phyloP scores from a whole-genome alignment of 2,329 filamentous ascomycete species.

The Penicillium sclerotiorum region DNA sequence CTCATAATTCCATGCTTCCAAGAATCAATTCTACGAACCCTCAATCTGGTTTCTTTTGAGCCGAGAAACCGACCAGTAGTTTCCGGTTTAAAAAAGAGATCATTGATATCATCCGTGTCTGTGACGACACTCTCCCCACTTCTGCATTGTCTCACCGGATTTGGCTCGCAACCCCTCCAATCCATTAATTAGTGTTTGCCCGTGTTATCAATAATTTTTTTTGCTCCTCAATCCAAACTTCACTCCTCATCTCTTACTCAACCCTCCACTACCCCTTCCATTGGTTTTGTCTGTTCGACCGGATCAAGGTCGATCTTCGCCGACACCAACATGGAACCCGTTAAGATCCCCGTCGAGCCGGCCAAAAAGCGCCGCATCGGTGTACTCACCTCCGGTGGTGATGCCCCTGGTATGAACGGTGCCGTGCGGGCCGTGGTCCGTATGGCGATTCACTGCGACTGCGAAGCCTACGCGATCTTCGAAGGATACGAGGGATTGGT shows the following conservation, averaged over 20 bases:
- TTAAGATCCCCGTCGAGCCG: conserved; percentile 35
- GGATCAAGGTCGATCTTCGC: conserved; percentile 12
- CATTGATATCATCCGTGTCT: conserved; percentile 10
- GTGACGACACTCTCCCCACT: conserved; percentile 24
- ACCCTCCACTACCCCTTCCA: conserved; percentile 5
- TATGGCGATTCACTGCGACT: conserved; percentile 82
- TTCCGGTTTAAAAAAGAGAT: neutral
- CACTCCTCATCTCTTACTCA: neutral
- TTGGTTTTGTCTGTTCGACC: conserved; percentile 16
- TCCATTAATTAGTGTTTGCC: conserved; percentile 21
- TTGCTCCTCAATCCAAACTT: conserved; percentile 6
- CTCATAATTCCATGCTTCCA: neutral
- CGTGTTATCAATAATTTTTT: conserved; percentile 13
- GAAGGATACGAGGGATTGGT: conserved; percentile 97
- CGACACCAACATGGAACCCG: conserved; percentile 23
- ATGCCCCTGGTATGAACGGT: conserved; percentile 93
- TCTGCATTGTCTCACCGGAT: conserved; percentile 45
- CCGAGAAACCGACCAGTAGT: neutral
- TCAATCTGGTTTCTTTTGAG: neutral
- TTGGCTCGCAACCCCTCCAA: conserved; percentile 31
- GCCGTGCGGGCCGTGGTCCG: conserved; percentile 88
- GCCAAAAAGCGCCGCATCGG: conserved; percentile 69
- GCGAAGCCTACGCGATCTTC: conserved; percentile 79
- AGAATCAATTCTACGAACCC: neutral
- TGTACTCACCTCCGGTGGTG: conserved; percentile 92